phyloP scores from a whole-genome alignment of 345 rosid genomes.

The Syzygium jambos region DNA sequence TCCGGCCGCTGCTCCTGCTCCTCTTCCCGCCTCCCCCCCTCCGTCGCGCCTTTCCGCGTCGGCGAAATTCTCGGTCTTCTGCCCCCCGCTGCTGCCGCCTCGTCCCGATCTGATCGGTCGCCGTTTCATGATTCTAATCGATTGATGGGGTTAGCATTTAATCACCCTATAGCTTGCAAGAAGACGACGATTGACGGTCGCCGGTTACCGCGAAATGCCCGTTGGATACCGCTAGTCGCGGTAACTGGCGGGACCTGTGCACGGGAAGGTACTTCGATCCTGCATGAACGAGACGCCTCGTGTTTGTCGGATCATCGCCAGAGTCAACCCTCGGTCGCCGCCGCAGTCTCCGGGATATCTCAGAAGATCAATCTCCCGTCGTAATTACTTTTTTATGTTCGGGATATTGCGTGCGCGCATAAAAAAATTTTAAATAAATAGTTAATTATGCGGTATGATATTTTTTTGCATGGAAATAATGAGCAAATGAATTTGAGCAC shows the following conservation, averaged over 20 bases:
- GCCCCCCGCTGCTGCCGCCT: not conserved
- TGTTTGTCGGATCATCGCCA: not conserved
- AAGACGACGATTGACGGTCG: not conserved
- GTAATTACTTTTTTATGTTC: not conserved
- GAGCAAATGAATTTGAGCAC: no score
- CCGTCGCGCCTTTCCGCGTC: not conserved
- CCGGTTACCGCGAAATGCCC: not conserved
- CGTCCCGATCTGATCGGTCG: not conserved
- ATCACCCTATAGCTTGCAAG: not conserved
- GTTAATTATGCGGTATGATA: no score
- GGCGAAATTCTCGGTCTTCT: not conserved
- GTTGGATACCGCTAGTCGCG: not conserved
- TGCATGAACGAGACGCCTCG: not conserved
- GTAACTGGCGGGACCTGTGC: rapidly evolving
- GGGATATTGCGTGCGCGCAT: rapidly evolving
- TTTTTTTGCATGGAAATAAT: no score
- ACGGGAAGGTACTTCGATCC: not conserved
- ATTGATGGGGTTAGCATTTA: not conserved
- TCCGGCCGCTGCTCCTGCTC: not conserved
- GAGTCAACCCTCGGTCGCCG: rapidly evolving
- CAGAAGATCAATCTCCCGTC: not conserved
- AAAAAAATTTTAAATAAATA: no score
- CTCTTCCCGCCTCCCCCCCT: no score
- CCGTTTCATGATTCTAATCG: not conserved
- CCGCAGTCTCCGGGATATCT: rapidly evolving